Base-by-base conservation (phyloP, 768 basidiomycete species). In the Rhodocollybia butyracea region DNA sequence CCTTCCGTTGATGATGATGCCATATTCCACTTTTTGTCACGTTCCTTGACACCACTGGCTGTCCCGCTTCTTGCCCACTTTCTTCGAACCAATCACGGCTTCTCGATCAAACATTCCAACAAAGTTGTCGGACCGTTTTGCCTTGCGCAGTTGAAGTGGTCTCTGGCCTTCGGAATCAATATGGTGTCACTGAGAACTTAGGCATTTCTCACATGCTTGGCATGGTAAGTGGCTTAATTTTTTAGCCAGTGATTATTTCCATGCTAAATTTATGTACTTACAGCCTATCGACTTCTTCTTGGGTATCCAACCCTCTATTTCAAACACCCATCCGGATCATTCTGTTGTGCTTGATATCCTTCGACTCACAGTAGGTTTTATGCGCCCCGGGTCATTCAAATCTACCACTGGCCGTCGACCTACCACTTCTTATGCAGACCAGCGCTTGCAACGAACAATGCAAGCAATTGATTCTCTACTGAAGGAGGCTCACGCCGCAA, bases 251-350 rank as follows among this genome's bases (percentile, higher is more conserved):
- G 66, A 62, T 65, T 53, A 46, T 46, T 26, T 15, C 7, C 39
- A n/a, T 66, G 12, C 62, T 40, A 54, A 47, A 56, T 50, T 54
- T 39, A 54, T 41, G 54, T 63, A 47, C 61, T 60, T 68, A 64
- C 68, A 84, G 83, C 77, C 80, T 43, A 70, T 80, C 71, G 74
- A 78, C 67, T 74, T 80, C 63, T 75, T 74, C 60, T 66, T 80
- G 70, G 74, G 68, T 60, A 71, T 70, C 54, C 68, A 71, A 26
- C 65, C 68, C 11, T 69, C 66, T 56, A 24, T 29, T 46, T 26
- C 27, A 2, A 19, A 27, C 34, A 12, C 26, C 7, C 17, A 10
- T 2, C 34, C 13, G 13, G 21, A 10, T 13, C 53, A 54, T 54
- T 10, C 3, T 15, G 22, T n/a, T 12, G 31, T 22, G 22, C 30